Percentiles rank a stretch among this genome's conserved stretches.
Evolutionary conservation across 805 yeast genomes (phyloP).

Genomic region (Wickerhamiella dianesei): DNA sequence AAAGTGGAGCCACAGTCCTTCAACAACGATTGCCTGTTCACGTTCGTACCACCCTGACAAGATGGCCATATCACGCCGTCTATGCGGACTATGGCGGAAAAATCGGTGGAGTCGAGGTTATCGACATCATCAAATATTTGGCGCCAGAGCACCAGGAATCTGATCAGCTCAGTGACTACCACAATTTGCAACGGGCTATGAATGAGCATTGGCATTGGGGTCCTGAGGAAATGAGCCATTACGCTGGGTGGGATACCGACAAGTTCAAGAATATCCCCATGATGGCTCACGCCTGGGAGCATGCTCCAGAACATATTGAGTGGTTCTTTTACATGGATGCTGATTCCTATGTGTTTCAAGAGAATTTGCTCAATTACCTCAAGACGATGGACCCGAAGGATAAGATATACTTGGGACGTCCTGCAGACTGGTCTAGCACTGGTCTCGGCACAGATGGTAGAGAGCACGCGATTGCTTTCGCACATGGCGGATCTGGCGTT

Average conservation of each 20-base stretch:
- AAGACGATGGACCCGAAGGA: constrained; percentile 19
- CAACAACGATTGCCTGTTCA: constrained; percentile 28
- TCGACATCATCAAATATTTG: constrained; percentile 22
- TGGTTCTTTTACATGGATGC: constrained; percentile 29
- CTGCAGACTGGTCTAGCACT: constrained; percentile 8
- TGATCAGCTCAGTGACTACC: constrained; percentile 16
- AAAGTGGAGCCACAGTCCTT: constrained; percentile 26
- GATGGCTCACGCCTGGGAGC: constrained; percentile 24
- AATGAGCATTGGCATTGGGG: constrained; percentile 18
- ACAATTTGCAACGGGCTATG: constrained; percentile 18
- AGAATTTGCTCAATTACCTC: constrained; percentile 20
- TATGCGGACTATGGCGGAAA: constrained; percentile 26
- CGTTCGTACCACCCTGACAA: constrained; percentile 23
- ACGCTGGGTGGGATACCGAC: constrained; percentile 26
- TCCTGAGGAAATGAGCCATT: constrained; percentile 1
- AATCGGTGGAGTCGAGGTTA: constrained; percentile 24
- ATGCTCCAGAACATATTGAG: constrained; percentile 18
- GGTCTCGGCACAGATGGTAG: constrained; percentile 15
- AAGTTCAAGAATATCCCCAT: constrained; percentile 29
- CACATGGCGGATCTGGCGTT: constrained; percentile 30
- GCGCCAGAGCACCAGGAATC: constrained; percentile 14
- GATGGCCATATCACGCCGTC: constrained; percentile 23
- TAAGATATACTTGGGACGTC: constrained; percentile 22
- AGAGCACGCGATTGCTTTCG: constrained; percentile 20
- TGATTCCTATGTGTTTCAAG: constrained; percentile 23